Evolutionary conservation across 345 rosid species (phyloP).

Genomic region (Aquilaria malaccensis): DNA sequence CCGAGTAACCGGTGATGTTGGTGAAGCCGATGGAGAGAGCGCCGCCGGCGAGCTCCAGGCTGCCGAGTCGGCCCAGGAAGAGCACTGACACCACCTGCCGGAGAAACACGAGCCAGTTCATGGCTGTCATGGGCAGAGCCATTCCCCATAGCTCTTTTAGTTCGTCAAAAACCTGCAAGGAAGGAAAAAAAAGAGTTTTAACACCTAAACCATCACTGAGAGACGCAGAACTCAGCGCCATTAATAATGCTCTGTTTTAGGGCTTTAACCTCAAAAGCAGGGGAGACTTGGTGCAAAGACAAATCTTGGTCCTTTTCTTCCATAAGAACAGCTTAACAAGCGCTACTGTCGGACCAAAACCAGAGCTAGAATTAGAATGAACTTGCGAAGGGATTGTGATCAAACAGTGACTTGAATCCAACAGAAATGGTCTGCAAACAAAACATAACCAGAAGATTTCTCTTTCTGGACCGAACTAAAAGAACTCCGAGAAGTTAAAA

Average conservation of each 20-base stretch:
- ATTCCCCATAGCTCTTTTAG: constrained; percentile 78
- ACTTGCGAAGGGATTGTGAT: constrained; percentile 1
- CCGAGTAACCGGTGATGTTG: constrained; percentile 97
- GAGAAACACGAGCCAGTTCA: constrained; percentile 75
- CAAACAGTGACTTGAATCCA: constrained; percentile 5
- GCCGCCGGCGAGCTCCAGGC: constrained; percentile 93
- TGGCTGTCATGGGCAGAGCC: constrained; percentile 87
- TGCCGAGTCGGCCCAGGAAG: constrained; percentile 86
- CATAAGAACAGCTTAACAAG: constrained; percentile 26
- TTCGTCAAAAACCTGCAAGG: constrained; percentile 61
- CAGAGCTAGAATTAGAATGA: constrained; percentile 3
- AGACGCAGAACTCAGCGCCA: not conserved
- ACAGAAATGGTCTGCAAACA: not conserved
- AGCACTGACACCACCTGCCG: constrained; percentile 80
- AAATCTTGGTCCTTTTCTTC: constrained; percentile 42
- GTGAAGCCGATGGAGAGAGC: constrained; percentile 95
- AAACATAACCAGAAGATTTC: not conserved
- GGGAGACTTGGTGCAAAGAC: constrained; percentile 37
- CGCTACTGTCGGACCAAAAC: not conserved
- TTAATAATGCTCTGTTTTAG: not conserved
- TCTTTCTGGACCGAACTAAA: too few relatives aligned
- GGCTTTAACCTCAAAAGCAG: constrained; percentile 41
- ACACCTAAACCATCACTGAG: not conserved
- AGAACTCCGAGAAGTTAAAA: too few relatives aligned
- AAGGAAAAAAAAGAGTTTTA: not conserved